Conservation (phyloP, 495 filamentous ascomycete genomes). For the Aspergillus heteromorphus region DNA sequence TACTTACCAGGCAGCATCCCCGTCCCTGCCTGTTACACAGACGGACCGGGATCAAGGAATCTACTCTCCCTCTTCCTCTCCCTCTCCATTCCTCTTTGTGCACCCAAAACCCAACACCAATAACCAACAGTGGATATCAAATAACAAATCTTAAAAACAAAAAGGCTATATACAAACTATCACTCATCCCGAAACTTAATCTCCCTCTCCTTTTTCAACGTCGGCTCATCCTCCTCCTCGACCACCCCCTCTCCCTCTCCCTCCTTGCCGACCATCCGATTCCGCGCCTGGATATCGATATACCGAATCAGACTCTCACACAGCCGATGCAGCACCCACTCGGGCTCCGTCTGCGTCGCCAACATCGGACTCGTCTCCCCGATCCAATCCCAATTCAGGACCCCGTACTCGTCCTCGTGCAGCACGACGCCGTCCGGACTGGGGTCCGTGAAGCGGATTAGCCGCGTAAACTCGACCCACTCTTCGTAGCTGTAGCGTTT, state of each 20-base stretch:
- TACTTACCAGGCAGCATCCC: no score
- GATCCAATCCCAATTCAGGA: slow-evolving; percentile 66
- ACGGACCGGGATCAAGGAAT: no score
- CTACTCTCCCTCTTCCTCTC: no score
- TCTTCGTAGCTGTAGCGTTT: slow-evolving; percentile 57
- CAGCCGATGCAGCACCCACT: slow-evolving; percentile 57
- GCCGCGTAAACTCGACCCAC: slow-evolving; percentile 56
- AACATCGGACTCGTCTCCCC: slow-evolving; percentile 59
- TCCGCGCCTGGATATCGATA: slow-evolving; percentile 33
- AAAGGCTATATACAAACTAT: not conserved
- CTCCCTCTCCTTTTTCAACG: slow-evolving; percentile 25
- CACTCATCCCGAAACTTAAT: slow-evolving; percentile 5
- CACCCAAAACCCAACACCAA: no score
- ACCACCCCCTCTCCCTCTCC: no score
- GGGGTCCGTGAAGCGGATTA: slow-evolving; percentile 54
- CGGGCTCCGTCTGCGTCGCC: slow-evolving; percentile 48
- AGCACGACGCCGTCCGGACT: slow-evolving; percentile 11
- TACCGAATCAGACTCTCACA: slow-evolving; percentile 54
- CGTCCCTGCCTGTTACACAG: no score
- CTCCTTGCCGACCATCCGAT: slow-evolving; percentile 5
- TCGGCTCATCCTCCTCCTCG: slow-evolving; percentile 22
- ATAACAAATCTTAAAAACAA: no score
- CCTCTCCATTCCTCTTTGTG: no score
- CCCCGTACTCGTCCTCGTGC: slow-evolving; percentile 51
- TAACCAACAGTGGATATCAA: no score